Evolutionary conservation across 208 protist genomes (phyloP).

Genomic region (Trichomonas tenax): DNA sequence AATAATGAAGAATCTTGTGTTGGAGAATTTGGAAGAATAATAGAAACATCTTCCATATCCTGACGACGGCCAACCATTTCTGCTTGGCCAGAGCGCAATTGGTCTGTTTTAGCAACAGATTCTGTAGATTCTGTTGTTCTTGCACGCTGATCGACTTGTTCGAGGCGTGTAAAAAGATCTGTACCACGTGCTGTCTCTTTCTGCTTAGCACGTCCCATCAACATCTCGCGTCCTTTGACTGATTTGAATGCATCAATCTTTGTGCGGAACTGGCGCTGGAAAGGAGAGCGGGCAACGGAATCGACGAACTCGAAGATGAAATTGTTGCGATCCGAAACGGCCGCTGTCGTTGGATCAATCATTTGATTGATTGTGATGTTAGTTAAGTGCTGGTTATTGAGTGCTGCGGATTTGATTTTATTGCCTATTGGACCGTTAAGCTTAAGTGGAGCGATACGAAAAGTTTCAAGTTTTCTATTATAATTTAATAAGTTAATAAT

Average conservation of each 20-base stretch:
- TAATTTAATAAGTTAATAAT: neutral
- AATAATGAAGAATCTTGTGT: neutral
- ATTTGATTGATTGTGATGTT: neutral
- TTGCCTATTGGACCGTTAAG: neutral
- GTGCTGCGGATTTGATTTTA: neutral
- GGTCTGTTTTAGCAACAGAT: neutral
- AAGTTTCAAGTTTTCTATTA: neutral
- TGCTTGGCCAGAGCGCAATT: neutral
- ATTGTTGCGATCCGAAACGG: neutral
- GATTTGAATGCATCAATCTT: constrained; percentile 10
- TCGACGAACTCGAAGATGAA: neutral
- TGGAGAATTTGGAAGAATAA: neutral
- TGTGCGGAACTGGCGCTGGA: neutral
- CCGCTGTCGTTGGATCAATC: neutral
- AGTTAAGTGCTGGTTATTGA: neutral
- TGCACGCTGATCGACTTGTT: neutral
- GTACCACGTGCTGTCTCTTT: neutral
- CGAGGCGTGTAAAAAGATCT: neutral
- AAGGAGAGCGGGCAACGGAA: neutral
- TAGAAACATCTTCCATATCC: constrained; percentile 9
- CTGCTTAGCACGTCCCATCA: neutral
- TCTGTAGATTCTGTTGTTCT: neutral
- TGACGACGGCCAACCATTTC: neutral
- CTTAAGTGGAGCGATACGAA: neutral
- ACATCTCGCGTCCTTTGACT: neutral